Conservation (phyloP, 768 basidiomycete species). For the Pholiota conissans region DNA sequence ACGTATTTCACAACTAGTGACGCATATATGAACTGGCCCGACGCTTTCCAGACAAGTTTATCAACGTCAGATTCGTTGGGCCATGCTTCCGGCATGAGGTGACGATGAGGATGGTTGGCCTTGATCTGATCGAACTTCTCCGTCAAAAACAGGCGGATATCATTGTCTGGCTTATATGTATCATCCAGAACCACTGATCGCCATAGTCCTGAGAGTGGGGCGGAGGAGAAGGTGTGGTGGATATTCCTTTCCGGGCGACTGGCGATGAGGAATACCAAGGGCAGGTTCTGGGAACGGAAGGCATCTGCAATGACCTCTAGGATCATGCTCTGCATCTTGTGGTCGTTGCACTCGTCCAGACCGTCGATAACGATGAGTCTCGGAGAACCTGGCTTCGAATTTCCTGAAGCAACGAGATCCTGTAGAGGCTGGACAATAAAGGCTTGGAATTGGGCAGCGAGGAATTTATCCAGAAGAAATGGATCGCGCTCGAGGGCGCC, state of each 20-base stretch:
- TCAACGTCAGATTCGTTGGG: slow-evolving; percentile 11
- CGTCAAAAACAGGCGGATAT: slow-evolving; percentile 14
- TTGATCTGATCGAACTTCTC: slow-evolving; percentile 12
- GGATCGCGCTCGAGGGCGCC: slow-evolving; percentile 5
- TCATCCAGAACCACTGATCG: no score
- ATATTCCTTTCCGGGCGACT: slow-evolving; percentile 16
- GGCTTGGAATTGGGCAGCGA: slow-evolving; percentile 8
- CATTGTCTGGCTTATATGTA: slow-evolving; percentile 8
- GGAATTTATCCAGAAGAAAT: no score
- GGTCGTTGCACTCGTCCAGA: slow-evolving; percentile 14
- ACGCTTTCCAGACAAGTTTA: slow-evolving; percentile 13
- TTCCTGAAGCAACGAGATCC: not conserved
- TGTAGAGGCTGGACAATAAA: slow-evolving; percentile 12
- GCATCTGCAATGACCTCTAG: slow-evolving; percentile 5
- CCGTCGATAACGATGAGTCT: no score
- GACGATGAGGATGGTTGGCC: slow-evolving; percentile 2
- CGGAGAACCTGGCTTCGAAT: no score
- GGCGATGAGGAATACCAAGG: no score
- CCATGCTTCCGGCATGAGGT: slow-evolving; percentile 11
- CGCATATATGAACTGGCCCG: no score
- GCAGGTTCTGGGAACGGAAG: no score
- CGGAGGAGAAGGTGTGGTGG: not conserved
- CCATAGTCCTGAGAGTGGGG: no score
- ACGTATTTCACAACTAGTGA: slow-evolving; percentile 18
- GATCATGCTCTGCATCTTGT: slow-evolving; percentile 5